Percentiles rank a stretch among this genome's conserved stretches.
These are phyloP conservation scores for Aspergillus funiculosus DNA, from an alignment of 495 filamentous ascomycete species.

Conservation along the genomic window DNA sequence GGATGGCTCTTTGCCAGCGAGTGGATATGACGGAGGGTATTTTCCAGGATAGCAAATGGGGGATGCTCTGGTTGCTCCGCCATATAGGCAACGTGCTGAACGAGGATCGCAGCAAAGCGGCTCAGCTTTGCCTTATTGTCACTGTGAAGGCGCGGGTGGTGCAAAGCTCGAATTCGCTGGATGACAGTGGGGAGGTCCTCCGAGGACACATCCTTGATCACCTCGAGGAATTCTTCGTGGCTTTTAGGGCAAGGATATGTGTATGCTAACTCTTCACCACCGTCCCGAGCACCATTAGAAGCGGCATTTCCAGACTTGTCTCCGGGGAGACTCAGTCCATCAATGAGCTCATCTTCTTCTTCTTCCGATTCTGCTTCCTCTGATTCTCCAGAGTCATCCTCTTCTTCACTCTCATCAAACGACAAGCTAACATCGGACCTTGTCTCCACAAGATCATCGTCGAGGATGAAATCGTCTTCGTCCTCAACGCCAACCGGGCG, in stretches of 20 bases:
- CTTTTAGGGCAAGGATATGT: conserved; percentile 78
- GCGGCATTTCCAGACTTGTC: conserved; percentile 18
- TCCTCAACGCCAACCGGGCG: conserved; percentile 61
- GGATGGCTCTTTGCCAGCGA: conserved; percentile 81
- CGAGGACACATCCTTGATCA: conserved; percentile 52
- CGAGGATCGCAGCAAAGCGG: conserved; percentile 65
- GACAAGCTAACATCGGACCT: conserved; percentile 50
- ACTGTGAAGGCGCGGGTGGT: conserved; percentile 78
- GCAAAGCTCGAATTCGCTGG: conserved; percentile 78
- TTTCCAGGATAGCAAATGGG: conserved; percentile 58
- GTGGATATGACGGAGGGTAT: conserved; percentile 71
- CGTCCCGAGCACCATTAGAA: conserved; percentile 25
- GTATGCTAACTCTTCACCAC: conserved; percentile 58
- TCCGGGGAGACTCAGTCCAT: conserved; percentile 32
- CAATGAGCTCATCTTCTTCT: conserved; percentile 43
- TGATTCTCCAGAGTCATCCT: conserved; percentile 37
- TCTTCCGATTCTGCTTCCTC: conserved; percentile 41
- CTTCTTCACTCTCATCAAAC: conserved; percentile 48
- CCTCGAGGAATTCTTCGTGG: conserved; percentile 64
- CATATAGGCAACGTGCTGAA: conserved; percentile 71
- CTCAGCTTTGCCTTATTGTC: conserved; percentile 80
- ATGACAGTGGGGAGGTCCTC: conserved; percentile 71
- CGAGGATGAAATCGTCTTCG: conserved; percentile 87
- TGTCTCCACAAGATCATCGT: conserved; percentile 70
- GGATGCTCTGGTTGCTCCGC: conserved; percentile 46